phyloP scores from a whole-genome alignment of 805 yeast genomes.

The Wickerhamomyces chaumierensis region DNA sequence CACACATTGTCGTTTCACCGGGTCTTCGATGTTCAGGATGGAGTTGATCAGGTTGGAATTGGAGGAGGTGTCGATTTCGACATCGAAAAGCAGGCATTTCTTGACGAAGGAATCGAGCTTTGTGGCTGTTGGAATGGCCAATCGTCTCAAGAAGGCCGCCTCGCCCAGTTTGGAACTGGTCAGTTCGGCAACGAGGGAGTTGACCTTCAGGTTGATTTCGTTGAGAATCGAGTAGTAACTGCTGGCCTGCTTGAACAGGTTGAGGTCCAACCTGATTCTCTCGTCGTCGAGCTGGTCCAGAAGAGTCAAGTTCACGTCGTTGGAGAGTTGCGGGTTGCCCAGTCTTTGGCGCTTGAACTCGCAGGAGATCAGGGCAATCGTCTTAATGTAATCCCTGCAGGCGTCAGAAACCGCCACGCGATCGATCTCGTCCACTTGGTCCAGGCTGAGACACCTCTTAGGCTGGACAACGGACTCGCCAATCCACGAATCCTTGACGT shows the following conservation, averaged over 20 bases:
- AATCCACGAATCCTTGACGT: constrained; percentile 65
- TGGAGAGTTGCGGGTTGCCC: constrained; percentile 34
- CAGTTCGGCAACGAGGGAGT: constrained; percentile 75
- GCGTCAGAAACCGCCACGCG: constrained; percentile 30
- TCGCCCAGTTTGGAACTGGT: constrained; percentile 70
- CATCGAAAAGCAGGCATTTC: constrained; percentile 55
- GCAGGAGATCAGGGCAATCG: constrained; percentile 51
- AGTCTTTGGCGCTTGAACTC: constrained; percentile 64
- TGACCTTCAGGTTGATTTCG: constrained; percentile 73
- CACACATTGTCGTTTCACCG: constrained; percentile 54
- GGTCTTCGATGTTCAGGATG: constrained; percentile 50
- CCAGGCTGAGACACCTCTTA: constrained; percentile 42
- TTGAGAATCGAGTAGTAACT: constrained; percentile 51
- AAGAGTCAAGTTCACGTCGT: constrained; percentile 42
- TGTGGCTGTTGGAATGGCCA: constrained; percentile 70
- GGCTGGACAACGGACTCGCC: constrained; percentile 64
- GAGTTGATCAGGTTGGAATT: constrained; percentile 66
- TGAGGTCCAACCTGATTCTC: constrained; percentile 56
- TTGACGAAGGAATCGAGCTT: constrained; percentile 71
- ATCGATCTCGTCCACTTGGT: constrained; percentile 38
- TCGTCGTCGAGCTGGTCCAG: constrained; percentile 83
- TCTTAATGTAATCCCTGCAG: constrained; percentile 53
- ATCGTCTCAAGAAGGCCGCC: constrained; percentile 75
- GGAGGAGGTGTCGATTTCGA: constrained; percentile 61
- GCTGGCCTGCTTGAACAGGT: constrained; percentile 52